A percentile compares a stretch with the other conserved stretches of the same genome.
Evolutionary conservation across 306 rosid species (phyloP).

Genomic region (Trichosanthes cucumerina): DNA sequence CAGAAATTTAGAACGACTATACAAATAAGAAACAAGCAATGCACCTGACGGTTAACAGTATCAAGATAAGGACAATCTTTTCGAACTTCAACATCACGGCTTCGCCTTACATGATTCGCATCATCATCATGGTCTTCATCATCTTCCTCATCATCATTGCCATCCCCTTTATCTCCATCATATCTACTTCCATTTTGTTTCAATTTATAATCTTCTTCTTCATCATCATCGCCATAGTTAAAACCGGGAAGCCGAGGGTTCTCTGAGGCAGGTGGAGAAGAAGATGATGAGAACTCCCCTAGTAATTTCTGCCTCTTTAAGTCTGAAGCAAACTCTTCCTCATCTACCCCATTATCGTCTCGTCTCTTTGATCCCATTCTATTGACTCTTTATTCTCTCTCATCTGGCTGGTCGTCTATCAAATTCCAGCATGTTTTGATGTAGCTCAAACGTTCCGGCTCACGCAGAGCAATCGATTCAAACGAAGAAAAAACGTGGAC

Average conservation of each 20-base stretch:
- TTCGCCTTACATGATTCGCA: slow-evolving; percentile 31
- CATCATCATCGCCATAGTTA: slow-evolving; percentile 43
- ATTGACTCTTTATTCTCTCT: background rate
- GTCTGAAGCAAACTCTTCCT: slow-evolving; percentile 13
- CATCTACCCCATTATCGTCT: slow-evolving; percentile 7
- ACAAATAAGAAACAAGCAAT: background rate
- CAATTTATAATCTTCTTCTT: slow-evolving; percentile 25
- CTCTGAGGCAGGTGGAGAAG: slow-evolving; percentile 18
- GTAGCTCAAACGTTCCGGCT: too few species aligned
- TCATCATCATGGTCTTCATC: slow-evolving; percentile 32
- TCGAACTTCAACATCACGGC: slow-evolving; percentile 72
- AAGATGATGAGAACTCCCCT: background rate
- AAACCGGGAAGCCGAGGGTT: slow-evolving; percentile 37
- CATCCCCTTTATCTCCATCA: slow-evolving; percentile 28
- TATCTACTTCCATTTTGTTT: slow-evolving; percentile 28
- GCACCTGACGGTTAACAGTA: slow-evolving; percentile 96
- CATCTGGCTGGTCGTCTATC: too few species aligned
- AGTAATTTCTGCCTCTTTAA: slow-evolving; percentile 21
- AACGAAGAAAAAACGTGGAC: too few species aligned
- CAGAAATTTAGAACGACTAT: background rate
- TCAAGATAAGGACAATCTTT: slow-evolving; percentile 96
- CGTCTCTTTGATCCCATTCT: slow-evolving; percentile 27
- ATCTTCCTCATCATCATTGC: slow-evolving; percentile 41
- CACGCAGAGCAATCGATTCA: too few species aligned
- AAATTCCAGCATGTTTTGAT: too few species aligned